Base-by-base conservation (phyloP, 2,329 filamentous ascomycete species). In the Cryoendolithus antarcticus region DNA sequence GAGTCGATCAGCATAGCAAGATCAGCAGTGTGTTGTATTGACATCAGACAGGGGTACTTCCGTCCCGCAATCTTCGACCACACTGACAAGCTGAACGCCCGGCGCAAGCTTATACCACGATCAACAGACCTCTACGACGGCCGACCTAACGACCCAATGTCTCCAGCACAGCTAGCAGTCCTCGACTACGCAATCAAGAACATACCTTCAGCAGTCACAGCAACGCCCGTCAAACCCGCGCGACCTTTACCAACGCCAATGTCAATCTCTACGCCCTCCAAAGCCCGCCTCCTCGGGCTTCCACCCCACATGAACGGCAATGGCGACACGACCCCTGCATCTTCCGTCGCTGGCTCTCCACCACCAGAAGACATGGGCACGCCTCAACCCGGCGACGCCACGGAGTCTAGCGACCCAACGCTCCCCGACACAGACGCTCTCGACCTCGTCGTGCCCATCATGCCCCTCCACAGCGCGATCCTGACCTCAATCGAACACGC, bases 81-180 rank as follows among this genome's bases (percentile, higher is more conserved):
- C 51, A 76, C 72, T 21, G 64, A 73, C 29, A 98, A 98, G 65
- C 72, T 96, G 9, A 67, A 71, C 13, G 80, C 84, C 32, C 77
- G 89, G 37, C 76, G 86, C 48, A 86, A 81, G 53, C 69, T 96
- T 13, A 77, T 96, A 27, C 80, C 85, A 40, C 80, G 84, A 30
- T 95, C 89, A 0, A 86, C 88, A 52, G 93, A 98, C 57, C 77
- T 93, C 9, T 98, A 98, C 60, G 91, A 96, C 44, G 79, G 82
- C 21, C 82, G 89, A 9, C 85, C 88, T 1, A 93, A 96, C 57
- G 91, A 98, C 55, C 91, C 91, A 1, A 67, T 78, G 1, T 94
- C 91, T 0, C 71, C 79, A 6, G 89, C 91, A 4, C 91, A 98
- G 62, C 67, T 85, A 7, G 80, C 72, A 34, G 70, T 80, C 29